phyloP scores from a whole-genome alignment of 129 eudicot genomes.

The Deinandra increscens region DNA sequence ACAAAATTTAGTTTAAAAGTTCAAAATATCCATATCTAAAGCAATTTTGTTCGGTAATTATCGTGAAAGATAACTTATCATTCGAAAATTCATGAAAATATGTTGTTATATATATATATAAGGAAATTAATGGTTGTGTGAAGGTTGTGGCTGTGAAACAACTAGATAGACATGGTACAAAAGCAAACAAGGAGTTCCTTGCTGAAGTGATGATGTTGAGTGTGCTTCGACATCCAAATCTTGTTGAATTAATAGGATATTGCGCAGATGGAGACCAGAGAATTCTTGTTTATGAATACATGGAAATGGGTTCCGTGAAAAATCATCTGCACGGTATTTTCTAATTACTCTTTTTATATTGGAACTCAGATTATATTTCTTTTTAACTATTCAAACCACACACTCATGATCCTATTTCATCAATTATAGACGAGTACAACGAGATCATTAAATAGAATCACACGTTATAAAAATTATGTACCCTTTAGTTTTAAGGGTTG shows the following conservation, averaged over 20 bases:
- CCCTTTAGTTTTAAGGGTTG: too few species aligned
- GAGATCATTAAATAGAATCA: background rate
- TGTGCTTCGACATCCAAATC: constrained; percentile 64
- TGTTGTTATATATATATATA: too few species aligned
- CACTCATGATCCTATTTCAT: background rate
- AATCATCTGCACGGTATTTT: constrained; percentile 51
- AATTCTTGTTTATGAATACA: constrained; percentile 61
- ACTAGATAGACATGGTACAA: constrained; percentile 63
- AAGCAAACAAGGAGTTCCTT: constrained; percentile 60
- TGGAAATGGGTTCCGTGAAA: constrained; percentile 48
- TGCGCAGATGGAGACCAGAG: constrained; percentile 87
- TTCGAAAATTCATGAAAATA: too few species aligned
- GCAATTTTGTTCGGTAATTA: too few species aligned
- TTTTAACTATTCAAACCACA: constrained; percentile 1
- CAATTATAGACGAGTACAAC: background rate
- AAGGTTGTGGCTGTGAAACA: constrained; percentile 74
- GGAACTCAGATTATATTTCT: background rate
- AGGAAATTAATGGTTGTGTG: background rate
- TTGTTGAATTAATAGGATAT: constrained; percentile 57
- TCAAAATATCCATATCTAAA: too few species aligned
- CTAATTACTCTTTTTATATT: constrained; percentile 2
- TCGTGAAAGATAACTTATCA: too few species aligned
- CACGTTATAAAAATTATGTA: background rate
- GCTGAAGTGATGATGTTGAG: constrained; percentile 52
- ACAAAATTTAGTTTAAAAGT: too few species aligned